A percentile compares a stretch with the other conserved stretches of the same genome.
Evolutionary conservation across 2,329 filamentous ascomycete species (phyloP).

Genomic region (Trichophyton verrucosum): DNA sequence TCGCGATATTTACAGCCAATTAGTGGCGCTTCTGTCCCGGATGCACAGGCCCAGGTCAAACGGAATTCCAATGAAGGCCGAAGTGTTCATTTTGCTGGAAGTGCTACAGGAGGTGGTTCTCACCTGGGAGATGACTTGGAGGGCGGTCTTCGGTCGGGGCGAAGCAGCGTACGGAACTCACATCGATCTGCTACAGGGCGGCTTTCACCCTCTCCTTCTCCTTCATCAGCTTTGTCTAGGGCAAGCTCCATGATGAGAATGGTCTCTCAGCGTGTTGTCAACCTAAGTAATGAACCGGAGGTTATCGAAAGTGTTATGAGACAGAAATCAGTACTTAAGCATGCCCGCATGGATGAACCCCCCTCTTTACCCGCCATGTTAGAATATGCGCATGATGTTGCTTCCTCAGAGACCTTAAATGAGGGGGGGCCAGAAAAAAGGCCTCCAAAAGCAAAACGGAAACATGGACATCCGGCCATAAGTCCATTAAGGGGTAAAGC

Average conservation of each 20-base stretch:
- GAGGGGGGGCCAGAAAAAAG: slow-evolving; percentile 29
- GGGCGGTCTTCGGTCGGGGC: slow-evolving; percentile 37
- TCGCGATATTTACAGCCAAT: slow-evolving; percentile 45
- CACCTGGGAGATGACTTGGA: slow-evolving; percentile 55
- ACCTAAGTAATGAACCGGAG: slow-evolving; percentile 86
- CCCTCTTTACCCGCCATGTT: slow-evolving; percentile 38
- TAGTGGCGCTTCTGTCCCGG: slow-evolving; percentile 35
- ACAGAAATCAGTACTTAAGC: slow-evolving; percentile 41
- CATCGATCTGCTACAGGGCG: slow-evolving; percentile 35
- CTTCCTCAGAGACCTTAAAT: slow-evolving; percentile 21
- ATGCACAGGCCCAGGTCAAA: slow-evolving; percentile 37
- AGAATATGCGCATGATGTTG: slow-evolving; percentile 35
- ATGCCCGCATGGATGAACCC: slow-evolving; percentile 42
- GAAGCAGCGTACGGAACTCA: slow-evolving; percentile 9
- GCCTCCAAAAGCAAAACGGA: slow-evolving; percentile 11
- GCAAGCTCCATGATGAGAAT: slow-evolving; percentile 65
- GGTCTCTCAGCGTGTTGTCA: slow-evolving; percentile 96
- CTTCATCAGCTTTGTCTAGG: slow-evolving; percentile 49
- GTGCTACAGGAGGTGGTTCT: slow-evolving; percentile 27
- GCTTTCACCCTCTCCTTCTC: slow-evolving; percentile 44
- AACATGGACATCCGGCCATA: slow-evolving; percentile 29
- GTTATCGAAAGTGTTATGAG: slow-evolving; percentile 60
- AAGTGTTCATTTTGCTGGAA: slow-evolving; percentile 42
- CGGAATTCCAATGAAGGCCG: slow-evolving; percentile 22
- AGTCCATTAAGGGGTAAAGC: slow-evolving; percentile 83